phyloP scores from a whole-genome alignment of 2,329 filamentous ascomycete genomes.

The Neonectria ditissima region DNA sequence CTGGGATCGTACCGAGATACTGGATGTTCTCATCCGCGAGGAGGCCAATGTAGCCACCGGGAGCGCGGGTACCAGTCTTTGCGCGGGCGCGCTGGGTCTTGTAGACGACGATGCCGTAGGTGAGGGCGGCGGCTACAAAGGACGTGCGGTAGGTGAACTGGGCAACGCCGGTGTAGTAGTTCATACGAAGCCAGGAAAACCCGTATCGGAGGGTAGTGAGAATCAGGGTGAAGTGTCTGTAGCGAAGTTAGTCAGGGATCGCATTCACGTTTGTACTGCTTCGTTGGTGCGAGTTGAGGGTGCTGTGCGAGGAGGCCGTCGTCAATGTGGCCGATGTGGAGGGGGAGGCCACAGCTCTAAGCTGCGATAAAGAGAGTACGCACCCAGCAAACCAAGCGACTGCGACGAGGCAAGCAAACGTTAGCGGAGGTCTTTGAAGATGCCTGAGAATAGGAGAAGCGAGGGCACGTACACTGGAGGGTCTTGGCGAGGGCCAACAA shows the following conservation, averaged over 20 bases:
- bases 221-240: conserved; percentile 87
- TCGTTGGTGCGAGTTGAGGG: conserved; percentile 4
- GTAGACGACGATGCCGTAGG: conserved; percentile 98
- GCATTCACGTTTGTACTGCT: conserved; percentile 1
- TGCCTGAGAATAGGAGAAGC: conserved; percentile 17
- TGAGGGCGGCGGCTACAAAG: conserved; percentile 88
- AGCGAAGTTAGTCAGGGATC: conserved; percentile 30
- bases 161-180: conserved; percentile 82
- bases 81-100: conserved; percentile 92
- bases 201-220: conserved; percentile 84
- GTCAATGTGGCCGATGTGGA: conserved; percentile 31
- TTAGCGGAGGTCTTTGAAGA: conserved; percentile 33
- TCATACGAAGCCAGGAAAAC: conserved; percentile 89
- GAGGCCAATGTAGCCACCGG: conserved; percentile 71
- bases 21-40: conserved; percentile 95
- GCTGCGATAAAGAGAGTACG: conserved; percentile 53
- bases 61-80: conserved; percentile 75
- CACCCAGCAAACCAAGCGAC: conserved; percentile 88
- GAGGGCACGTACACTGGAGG: conserved; percentile 80
- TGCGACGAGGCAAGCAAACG: conserved; percentile 47
- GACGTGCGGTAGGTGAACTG: conserved; percentile 88
- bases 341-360: neutral
- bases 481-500: conserved; percentile 85
- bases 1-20: conserved; percentile 77
- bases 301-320: conserved; percentile 17